Conservation (phyloP, 495 filamentous ascomycete species). For the Xylaria flabelliformis region DNA sequence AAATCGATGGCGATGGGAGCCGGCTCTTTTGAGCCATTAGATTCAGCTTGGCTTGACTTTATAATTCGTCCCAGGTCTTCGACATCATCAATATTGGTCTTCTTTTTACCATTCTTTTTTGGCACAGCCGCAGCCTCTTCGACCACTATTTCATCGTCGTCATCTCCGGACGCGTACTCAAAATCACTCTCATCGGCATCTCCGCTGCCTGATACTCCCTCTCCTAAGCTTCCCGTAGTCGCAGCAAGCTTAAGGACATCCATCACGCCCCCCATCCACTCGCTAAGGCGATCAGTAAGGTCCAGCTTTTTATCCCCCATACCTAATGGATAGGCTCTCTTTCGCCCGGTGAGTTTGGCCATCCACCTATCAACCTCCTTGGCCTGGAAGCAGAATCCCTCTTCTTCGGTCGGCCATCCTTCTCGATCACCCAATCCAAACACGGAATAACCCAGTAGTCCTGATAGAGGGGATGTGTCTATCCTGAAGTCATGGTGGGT, state of each 20-base stretch:
- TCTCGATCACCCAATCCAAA: slow-evolving; percentile 93
- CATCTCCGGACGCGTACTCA: slow-evolving; percentile 64
- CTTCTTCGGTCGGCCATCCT: slow-evolving; percentile 87
- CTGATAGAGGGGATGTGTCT: slow-evolving; percentile 81
- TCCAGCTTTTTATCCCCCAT: slow-evolving; percentile 85
- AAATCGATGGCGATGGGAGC: slow-evolving; percentile 82
- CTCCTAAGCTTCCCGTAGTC: slow-evolving; percentile 69
- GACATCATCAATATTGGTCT: slow-evolving; percentile 69
- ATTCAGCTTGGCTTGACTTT: slow-evolving; percentile 51
- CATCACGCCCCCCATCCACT: slow-evolving; percentile 79
- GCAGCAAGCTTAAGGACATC: slow-evolving; percentile 70
- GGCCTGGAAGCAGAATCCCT: slow-evolving; percentile 91
- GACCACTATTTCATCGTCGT: slow-evolving; percentile 64
- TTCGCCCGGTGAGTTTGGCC: slow-evolving; percentile 84
- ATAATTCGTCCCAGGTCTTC: slow-evolving; percentile 81
- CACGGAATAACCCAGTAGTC: slow-evolving; percentile 83
- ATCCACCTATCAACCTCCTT: slow-evolving; percentile 92
- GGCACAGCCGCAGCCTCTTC: slow-evolving; percentile 45
- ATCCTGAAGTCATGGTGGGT: slow-evolving; percentile 97
- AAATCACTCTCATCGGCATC: slow-evolving; percentile 84
- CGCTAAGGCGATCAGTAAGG: slow-evolving; percentile 64
- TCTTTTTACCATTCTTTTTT: slow-evolving; percentile 47
- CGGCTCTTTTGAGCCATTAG: slow-evolving; percentile 40
- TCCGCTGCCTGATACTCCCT: slow-evolving; percentile 81
- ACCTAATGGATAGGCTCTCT: slow-evolving; percentile 81